Conservation (phyloP, 176 grass and related monocot genomes). For the Musa schizocarpa region DNA sequence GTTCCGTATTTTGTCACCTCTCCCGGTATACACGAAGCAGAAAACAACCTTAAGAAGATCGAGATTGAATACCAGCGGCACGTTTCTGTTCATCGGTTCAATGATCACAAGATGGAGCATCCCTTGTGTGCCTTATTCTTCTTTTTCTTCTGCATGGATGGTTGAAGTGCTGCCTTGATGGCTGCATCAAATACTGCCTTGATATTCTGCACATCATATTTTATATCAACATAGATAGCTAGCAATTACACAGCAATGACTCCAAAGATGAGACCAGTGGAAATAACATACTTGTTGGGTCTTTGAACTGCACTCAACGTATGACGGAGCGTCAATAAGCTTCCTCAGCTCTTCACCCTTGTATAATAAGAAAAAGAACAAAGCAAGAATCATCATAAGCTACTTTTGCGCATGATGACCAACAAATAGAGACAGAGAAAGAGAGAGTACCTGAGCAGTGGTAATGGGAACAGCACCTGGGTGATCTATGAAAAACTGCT, state of each 20-base stretch:
- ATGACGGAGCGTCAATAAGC: conserved; percentile 55
- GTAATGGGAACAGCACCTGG: conserved; percentile 3
- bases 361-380: not conserved
- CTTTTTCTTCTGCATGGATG: conserved; percentile 71
- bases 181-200: conserved; percentile 68
- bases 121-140: conserved; percentile 46
- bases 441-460: not conserved
- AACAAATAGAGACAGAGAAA: not conserved
- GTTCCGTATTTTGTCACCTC: too few relatives aligned
- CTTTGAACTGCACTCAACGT: conserved; percentile 82
- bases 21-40: too few relatives aligned
- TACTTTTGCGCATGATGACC: too few relatives aligned
- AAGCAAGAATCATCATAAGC: too few relatives aligned
- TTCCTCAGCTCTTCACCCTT: conserved; percentile 73
- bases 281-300: conserved; percentile 52
- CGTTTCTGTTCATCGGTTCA: not conserved
- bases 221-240: not conserved
- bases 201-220: conserved; percentile 37
- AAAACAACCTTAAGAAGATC: too few relatives aligned
- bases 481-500: conserved; percentile 11
- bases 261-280: not conserved
- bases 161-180: conserved; percentile 57
- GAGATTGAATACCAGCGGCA: too few relatives aligned
- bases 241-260: not conserved
- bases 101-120: conserved; percentile 28